These are phyloP conservation scores for Oryza coarctata DNA, from an alignment of 176 grass and related monocot species.

Conservation along the genomic window DNA sequence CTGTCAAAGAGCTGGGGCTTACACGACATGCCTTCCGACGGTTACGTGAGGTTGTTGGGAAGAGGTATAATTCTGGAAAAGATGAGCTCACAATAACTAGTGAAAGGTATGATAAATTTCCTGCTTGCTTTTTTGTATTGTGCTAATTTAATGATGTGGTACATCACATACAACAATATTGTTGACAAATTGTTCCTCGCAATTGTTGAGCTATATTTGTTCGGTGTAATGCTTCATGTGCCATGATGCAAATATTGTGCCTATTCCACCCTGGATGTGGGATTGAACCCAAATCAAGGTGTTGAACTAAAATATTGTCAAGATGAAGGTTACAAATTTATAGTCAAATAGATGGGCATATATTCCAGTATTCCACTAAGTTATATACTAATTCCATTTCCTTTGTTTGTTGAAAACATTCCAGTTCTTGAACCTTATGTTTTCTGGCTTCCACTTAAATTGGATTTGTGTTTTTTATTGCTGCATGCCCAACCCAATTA, in stretches of 20 bases:
- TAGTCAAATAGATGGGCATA: background rate
- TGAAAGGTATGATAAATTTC: slow-evolving; percentile 66
- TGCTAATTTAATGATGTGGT: slow-evolving; percentile 12
- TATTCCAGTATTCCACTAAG: background rate
- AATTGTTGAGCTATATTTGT: background rate
- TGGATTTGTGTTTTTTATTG: background rate
- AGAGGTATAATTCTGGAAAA: slow-evolving; percentile 84
- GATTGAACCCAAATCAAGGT: background rate
- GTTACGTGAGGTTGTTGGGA: slow-evolving; percentile 82
- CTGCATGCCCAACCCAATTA: background rate
- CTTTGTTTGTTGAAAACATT: slow-evolving; percentile 13
- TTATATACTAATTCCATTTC: background rate
- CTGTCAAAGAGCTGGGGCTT: slow-evolving; percentile 85
- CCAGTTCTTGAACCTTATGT: slow-evolving; percentile 4
- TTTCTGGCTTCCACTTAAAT: background rate
- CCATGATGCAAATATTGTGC: background rate
- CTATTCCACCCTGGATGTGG: background rate
- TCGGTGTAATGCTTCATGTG: background rate
- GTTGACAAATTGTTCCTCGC: background rate
- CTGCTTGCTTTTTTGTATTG: background rate
- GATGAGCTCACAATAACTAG: slow-evolving; percentile 90
- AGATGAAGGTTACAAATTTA: slow-evolving; percentile 3
- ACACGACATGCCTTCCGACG: slow-evolving; percentile 66
- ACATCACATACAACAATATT: slow-evolving; percentile 10
- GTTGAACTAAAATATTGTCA: slow-evolving; percentile 5